A percentile compares a stretch with the other conserved stretches of the same genome.
phyloP scores from a whole-genome alignment of 768 basidiomycete species.

The Crepidotus variabilis region DNA sequence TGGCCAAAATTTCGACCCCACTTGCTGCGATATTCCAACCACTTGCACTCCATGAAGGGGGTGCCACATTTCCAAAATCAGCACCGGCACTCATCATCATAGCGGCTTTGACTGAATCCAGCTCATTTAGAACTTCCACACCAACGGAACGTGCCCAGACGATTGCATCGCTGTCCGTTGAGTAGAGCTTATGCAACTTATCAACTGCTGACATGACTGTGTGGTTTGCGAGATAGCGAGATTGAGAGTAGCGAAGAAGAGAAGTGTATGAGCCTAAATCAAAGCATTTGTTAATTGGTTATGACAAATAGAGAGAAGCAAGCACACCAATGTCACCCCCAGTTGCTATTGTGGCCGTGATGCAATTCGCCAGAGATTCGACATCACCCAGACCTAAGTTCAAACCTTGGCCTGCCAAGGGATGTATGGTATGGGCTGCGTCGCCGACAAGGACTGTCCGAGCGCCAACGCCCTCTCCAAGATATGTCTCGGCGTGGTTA shows the following conservation, averaged over 20 bases:
- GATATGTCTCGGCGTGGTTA: constrained; percentile 82
- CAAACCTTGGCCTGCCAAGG: constrained; percentile 93
- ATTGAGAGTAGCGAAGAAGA: constrained; percentile 71
- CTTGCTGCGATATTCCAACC: constrained; percentile 38
- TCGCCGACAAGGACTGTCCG: constrained; percentile 92
- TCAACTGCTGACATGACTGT: constrained; percentile 80
- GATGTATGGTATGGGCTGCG: constrained; percentile 93
- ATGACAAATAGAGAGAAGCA: background rate
- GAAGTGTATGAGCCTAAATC: constrained; percentile 66
- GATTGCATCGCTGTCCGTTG: constrained; percentile 57
- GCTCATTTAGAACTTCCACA: constrained; percentile 87
- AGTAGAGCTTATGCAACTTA: constrained; percentile 87
- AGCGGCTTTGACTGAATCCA: constrained; percentile 76
- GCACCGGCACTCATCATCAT: constrained; percentile 79
- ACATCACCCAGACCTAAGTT: constrained; percentile 93
- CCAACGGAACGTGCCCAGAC: constrained; percentile 90
- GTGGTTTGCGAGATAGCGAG: constrained; percentile 86
- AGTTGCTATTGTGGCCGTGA: constrained; percentile 48
- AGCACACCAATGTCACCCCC: constrained; percentile 84
- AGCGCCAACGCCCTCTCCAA: constrained; percentile 62
- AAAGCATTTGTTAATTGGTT: background rate
- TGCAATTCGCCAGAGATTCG: constrained; percentile 61
- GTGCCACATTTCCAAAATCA: constrained; percentile 10
- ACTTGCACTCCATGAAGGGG: constrained; percentile 5
- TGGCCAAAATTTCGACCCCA: constrained; percentile 41